These are phyloP conservation scores for Penicillium dipodomyicola DNA, from an alignment of 495 filamentous ascomycete genomes.

Conservation along the genomic window DNA sequence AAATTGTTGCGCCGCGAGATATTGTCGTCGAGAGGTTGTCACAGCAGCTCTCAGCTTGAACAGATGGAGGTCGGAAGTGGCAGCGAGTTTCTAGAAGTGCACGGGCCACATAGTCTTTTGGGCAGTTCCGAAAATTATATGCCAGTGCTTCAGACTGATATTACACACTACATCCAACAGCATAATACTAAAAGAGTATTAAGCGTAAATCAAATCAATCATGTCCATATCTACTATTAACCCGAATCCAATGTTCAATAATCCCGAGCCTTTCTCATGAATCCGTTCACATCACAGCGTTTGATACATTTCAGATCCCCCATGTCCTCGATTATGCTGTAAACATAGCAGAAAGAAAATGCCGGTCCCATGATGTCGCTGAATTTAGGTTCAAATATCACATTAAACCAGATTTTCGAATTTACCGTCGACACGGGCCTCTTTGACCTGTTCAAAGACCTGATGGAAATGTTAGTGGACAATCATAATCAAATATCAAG, in stretches of 20 bases:
- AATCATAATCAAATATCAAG: not conserved
- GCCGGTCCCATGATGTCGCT: slow-evolving; percentile 25
- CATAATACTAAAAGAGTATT: not conserved
- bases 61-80: slow-evolving; percentile 19
- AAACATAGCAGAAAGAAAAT: slow-evolving; percentile 45
- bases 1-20: slow-evolving; percentile 1
- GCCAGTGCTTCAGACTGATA: not conserved
- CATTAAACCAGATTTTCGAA: slow-evolving; percentile 42
- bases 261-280: slow-evolving; percentile 23
- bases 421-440: slow-evolving; percentile 69
- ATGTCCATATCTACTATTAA: slow-evolving; percentile 36
- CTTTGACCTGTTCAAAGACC: slow-evolving; percentile 94
- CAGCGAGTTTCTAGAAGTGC: slow-evolving; percentile 23
- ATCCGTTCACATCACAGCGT: slow-evolving; percentile 33
- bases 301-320: slow-evolving; percentile 33
- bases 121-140: not conserved
- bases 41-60: slow-evolving; percentile 7
- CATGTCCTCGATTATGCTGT: slow-evolving; percentile 51
- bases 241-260: slow-evolving; percentile 31
- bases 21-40: not conserved
- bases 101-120: slow-evolving; percentile 22
- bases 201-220: slow-evolving; percentile 15
- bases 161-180: not conserved
- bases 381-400: slow-evolving; percentile 11
- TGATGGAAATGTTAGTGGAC: slow-evolving; percentile 30